These are phyloP conservation scores for Vaccinium vitisidaea DNA, from an alignment of 148 eudicot species.

Conservation along the genomic window DNA sequence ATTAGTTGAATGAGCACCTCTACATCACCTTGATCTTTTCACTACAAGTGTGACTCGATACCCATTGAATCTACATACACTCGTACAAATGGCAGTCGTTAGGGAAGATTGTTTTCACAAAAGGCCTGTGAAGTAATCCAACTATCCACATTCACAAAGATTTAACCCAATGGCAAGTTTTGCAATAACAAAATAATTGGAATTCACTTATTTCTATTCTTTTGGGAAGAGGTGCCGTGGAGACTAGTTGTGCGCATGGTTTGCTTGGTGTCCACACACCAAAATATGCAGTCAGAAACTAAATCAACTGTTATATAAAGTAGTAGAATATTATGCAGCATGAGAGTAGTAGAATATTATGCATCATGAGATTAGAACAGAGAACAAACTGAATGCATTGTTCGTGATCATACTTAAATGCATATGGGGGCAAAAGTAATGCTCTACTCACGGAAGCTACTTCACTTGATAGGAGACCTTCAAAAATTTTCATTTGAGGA, in stretches of 20 bases:
- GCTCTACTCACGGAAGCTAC: conserved; percentile 46
- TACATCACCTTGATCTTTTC: conserved; percentile 2
- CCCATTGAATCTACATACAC: neutral
- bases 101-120: neutral
- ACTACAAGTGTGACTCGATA: neutral
- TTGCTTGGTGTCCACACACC: no score
- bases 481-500: conserved; percentile 66
- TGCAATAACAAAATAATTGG: neutral
- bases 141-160: neutral
- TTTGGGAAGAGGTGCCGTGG: no score
- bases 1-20: neutral
- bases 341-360: neutral
- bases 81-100: neutral
- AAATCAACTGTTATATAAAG: no score
- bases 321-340: no score
- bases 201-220: neutral
- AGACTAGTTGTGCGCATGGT: no score
- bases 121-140: neutral
- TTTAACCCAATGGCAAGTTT: neutral
- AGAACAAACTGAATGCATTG: neutral
- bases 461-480: conserved; percentile 70
- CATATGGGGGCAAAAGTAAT: neutral
- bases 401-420: neutral
- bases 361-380: neutral
- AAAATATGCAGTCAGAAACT: neutral